These are phyloP conservation scores for Boletus subcaerulescens DNA, from an alignment of 768 basidiomycete genomes.

Conservation along the genomic window DNA sequence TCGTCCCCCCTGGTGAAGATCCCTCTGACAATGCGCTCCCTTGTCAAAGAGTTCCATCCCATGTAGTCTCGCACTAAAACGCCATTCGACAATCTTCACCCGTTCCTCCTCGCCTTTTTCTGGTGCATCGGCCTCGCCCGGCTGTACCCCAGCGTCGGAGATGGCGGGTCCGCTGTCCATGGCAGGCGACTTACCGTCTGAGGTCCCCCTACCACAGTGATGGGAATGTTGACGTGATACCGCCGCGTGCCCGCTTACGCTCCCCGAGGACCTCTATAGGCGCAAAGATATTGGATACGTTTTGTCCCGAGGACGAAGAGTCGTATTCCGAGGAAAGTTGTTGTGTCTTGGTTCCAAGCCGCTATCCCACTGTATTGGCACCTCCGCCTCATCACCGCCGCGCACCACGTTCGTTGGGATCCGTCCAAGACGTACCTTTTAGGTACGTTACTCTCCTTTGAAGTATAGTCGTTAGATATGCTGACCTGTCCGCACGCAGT, in stretches of 20 bases:
- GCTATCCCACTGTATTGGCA: slow-evolving; percentile 22
- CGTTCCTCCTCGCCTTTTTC: slow-evolving; percentile 18
- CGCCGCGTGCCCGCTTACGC: neutral
- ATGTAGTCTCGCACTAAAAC: slow-evolving; percentile 22
- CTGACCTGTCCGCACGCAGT: too few relatives aligned
- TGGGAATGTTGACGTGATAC: slow-evolving; percentile 8
- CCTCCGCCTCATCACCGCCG: slow-evolving; percentile 68
- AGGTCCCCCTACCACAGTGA: neutral
- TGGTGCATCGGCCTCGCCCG: slow-evolving; percentile 5
- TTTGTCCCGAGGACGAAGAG: slow-evolving; percentile 32
- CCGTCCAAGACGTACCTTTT: too few relatives aligned
- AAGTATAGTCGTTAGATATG: too few relatives aligned
- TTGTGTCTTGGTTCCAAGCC: slow-evolving; percentile 57
- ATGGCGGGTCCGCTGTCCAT: slow-evolving; percentile 20
- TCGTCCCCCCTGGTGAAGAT: slow-evolving; percentile 26
- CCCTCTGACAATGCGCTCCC: neutral
- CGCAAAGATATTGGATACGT: slow-evolving; percentile 27
- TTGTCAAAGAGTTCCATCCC: slow-evolving; percentile 24
- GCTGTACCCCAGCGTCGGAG: slow-evolving; percentile 16
- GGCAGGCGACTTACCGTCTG: neutral
- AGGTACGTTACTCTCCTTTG: too few relatives aligned
- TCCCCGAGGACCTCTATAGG: slow-evolving; percentile 23
- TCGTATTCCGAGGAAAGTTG: slow-evolving; percentile 17
- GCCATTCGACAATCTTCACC: slow-evolving; percentile 61
- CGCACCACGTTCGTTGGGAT: too few relatives aligned